phyloP scores from a whole-genome alignment of 805 yeast species.

The Cephaloascus albidus region DNA sequence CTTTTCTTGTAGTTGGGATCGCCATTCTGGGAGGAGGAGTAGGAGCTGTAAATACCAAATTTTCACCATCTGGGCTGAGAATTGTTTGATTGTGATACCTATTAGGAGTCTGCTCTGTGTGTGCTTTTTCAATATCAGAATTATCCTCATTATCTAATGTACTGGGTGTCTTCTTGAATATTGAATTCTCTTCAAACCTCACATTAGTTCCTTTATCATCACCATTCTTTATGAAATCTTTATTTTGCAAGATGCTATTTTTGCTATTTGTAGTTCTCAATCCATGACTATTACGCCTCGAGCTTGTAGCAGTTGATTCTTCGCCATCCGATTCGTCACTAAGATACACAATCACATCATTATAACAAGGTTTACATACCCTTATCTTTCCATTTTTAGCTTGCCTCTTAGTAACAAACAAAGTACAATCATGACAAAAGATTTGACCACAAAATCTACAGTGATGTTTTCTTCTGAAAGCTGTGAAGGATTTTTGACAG shows the following conservation, averaged over 20 bases:
- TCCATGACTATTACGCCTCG: background rate
- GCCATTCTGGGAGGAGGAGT: conserved; percentile 67
- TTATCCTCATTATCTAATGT: background rate
- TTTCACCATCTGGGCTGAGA: background rate
- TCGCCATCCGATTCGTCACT: conserved; percentile 53
- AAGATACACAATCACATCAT: conserved; percentile 57
- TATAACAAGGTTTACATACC: conserved; percentile 69
- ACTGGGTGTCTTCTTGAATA: background rate
- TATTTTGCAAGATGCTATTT: background rate
- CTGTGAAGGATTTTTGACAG: conserved; percentile 71
- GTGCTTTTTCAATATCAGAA: background rate
- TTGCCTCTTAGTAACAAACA: conserved; percentile 55
- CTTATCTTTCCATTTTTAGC: conserved; percentile 62
- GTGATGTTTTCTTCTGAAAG: conserved; percentile 89
- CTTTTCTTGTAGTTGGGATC: conserved; percentile 72
- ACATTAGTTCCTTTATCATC: background rate
- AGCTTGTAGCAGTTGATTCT: conserved; percentile 7
- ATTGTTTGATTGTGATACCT: background rate
- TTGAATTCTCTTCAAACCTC: background rate
- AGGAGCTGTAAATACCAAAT: conserved; percentile 21
- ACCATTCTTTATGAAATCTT: background rate
- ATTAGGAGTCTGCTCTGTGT: background rate
- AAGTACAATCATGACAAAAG: conserved; percentile 78
- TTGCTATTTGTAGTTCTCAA: background rate
- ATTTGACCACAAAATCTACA: conserved; percentile 95